These are phyloP conservation scores for Biancaea sappan DNA, from an alignment of 306 rosid genomes.

Conservation along the genomic window DNA sequence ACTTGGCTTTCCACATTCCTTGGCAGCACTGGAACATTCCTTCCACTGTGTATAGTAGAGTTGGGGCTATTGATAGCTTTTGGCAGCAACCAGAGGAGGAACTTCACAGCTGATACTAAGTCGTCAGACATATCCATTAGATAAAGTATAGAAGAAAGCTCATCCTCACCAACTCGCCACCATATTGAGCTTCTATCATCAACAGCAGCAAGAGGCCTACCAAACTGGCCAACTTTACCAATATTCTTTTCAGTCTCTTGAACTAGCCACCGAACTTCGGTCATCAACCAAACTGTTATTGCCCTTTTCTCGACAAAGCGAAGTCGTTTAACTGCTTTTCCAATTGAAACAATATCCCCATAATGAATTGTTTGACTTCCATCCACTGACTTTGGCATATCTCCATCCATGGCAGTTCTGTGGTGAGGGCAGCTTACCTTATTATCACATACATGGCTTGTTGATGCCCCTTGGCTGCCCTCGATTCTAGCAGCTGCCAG, in stretches of 20 bases:
- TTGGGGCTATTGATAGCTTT: slow-evolving; percentile 64
- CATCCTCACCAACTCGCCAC: slow-evolving; percentile 95
- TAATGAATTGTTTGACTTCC: slow-evolving; percentile 42
- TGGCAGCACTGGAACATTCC: slow-evolving; percentile 59
- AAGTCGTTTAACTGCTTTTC: slow-evolving; percentile 65
- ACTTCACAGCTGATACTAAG: slow-evolving; percentile 75
- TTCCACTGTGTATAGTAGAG: slow-evolving; percentile 72
- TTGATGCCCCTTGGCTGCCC: slow-evolving; percentile 97
- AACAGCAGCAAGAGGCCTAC: slow-evolving; percentile 57
- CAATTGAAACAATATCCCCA: slow-evolving; percentile 71
- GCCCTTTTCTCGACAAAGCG: slow-evolving; percentile 84
- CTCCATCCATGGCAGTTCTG: slow-evolving; percentile 66
- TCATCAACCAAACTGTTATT: slow-evolving; percentile 70
- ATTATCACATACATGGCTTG: slow-evolving; percentile 90
- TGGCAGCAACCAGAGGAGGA: slow-evolving; percentile 93
- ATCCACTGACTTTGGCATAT: slow-evolving; percentile 58
- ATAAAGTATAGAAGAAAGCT: slow-evolving; percentile 75
- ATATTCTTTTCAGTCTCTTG: slow-evolving; percentile 66
- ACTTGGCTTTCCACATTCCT: slow-evolving; percentile 80
- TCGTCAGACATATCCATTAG: slow-evolving; percentile 78
- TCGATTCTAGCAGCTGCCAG: slow-evolving; percentile 90
- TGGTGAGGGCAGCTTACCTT: slow-evolving; percentile 86
- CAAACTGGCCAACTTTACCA: slow-evolving; percentile 77
- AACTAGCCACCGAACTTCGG: slow-evolving; percentile 62
- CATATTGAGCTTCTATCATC: slow-evolving; percentile 65